Percentiles rank a stretch among this genome's conserved stretches.
These are phyloP conservation scores for Arthrinium puccinioides DNA, from an alignment of 2,329 filamentous ascomycete species.

Conservation along the genomic window DNA sequence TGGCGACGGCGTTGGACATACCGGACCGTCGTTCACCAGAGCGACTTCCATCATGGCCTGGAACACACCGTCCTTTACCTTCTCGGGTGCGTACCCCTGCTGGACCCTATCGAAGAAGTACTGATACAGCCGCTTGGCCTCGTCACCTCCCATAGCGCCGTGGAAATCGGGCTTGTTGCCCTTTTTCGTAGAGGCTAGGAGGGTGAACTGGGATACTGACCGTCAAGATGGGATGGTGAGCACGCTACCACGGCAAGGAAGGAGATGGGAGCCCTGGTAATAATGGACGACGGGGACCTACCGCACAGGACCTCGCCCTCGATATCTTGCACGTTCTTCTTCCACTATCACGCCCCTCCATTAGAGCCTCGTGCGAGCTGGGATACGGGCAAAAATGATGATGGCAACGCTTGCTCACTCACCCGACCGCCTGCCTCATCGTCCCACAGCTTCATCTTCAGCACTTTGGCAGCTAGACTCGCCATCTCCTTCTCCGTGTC, in stretches of 20 bases:
- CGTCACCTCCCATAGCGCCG: conserved; percentile 69
- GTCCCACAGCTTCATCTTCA: conserved; percentile 90
- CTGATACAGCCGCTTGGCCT: conserved; percentile 76
- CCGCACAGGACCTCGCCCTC: conserved; percentile 90
- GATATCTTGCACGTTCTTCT: conserved; percentile 80
- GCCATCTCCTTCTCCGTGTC: conserved; percentile 88
- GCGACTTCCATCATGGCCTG: conserved; percentile 99
- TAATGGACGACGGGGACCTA: conserved; percentile 35
- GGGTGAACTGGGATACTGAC: conserved; percentile 90
- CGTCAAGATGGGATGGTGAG: too few species aligned
- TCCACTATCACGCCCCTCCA: too few species aligned
- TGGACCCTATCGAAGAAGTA: conserved; percentile 74
- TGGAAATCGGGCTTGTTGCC: conserved; percentile 95
- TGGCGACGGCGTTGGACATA: conserved; percentile 17
- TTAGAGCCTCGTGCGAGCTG: background rate
- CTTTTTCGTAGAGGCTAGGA: conserved; percentile 89
- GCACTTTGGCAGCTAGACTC: conserved; percentile 71
- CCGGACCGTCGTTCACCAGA: conserved; percentile 77
- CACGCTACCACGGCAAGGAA: too few species aligned
- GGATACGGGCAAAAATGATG: conserved; percentile 6
- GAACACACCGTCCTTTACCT: conserved; percentile 91
- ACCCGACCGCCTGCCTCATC: conserved; percentile 66
- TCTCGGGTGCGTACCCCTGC: conserved; percentile 62
- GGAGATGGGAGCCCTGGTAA: background rate
- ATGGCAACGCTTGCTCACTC: conserved; percentile 21